Evolutionary conservation across 2,329 filamentous ascomycete species (phyloP).

Genomic region (Arachnomyces sp.): DNA sequence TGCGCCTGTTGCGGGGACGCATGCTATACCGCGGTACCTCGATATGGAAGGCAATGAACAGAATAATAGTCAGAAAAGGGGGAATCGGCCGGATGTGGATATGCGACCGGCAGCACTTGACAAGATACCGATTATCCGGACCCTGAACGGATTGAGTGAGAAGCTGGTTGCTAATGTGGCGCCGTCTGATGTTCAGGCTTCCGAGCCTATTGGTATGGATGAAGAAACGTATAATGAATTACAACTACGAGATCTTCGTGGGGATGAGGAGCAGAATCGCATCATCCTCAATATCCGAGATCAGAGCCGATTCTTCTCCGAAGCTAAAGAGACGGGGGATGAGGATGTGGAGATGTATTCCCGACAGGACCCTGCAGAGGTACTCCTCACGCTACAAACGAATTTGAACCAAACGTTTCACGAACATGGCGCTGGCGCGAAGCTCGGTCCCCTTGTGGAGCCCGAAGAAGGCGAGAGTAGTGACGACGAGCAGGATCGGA

Average conservation of each 20-base stretch:
- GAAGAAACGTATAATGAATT: slow-evolving; percentile 68
- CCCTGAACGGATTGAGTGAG: slow-evolving; percentile 81
- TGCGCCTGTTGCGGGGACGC: slow-evolving; percentile 44
- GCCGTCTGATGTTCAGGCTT: slow-evolving; percentile 62
- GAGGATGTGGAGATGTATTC: slow-evolving; percentile 52
- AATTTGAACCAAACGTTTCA: slow-evolving; percentile 45
- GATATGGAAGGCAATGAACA: slow-evolving; percentile 92
- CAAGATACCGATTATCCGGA: slow-evolving; percentile 81
- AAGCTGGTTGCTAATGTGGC: slow-evolving; percentile 87
- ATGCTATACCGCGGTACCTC: slow-evolving; percentile 72
- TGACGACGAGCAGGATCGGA: slow-evolving; percentile 52
- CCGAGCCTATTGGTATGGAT: slow-evolving; percentile 58
- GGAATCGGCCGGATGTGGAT: slow-evolving; percentile 80
- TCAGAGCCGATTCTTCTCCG: slow-evolving; percentile 71
- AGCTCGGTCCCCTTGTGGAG: slow-evolving; percentile 55
- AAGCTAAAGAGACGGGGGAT: slow-evolving; percentile 31
- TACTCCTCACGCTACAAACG: slow-evolving; percentile 55
- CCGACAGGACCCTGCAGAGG: slow-evolving; percentile 60
- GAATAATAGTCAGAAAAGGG: slow-evolving; percentile 77
- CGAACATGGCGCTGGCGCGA: slow-evolving; percentile 57
- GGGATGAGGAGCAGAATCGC: slow-evolving; percentile 62
- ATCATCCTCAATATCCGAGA: slow-evolving; percentile 83
- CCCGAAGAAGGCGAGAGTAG: slow-evolving; percentile 51
- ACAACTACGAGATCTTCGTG: slow-evolving; percentile 69
- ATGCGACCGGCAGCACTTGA: slow-evolving; percentile 69